Base-by-base conservation (phyloP, 2,329 filamentous ascomycete genomes). In the Sclerotinia subarctica region DNA sequence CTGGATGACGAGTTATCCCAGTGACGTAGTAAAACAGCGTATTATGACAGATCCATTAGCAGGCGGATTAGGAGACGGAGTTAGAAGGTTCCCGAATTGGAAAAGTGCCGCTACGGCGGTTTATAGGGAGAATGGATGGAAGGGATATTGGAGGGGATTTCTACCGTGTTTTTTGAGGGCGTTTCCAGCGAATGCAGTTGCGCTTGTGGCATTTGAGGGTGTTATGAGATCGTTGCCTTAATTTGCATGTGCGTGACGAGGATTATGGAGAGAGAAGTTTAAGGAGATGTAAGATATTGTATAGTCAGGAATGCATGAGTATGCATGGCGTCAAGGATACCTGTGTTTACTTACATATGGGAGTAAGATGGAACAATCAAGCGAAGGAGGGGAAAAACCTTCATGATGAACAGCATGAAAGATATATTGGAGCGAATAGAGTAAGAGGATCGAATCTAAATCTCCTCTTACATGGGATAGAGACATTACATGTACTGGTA, bases 41-140 rank as follows among this genome's bases (percentile, higher is more conserved):
- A 90, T 99, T 77, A 98, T 99, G 95, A 97, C 94, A 19, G 95
- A 98, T 79, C 88, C 92, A 5, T 81, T 98, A 64, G 94, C 90
- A 1, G 89, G 90, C 0, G 82, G 81, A 1, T 79, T 94, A 17
- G 82, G 84, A 24, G 90, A 93, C 72, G 88, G 91, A 13, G 82
- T 85, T 68, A 85, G 88, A 70, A 86, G 82, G 72, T 98, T 94
- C 77, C 82, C 80, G 17, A 81, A 84, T 62, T 98, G 95, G 95
- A 87, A 84, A 76, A 88, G 94, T 73, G 95, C 94, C 0, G 94
- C 92, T 0, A 82, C 77, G 64, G 86, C 90, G 0, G 90, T 98
- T 1, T 96, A 91, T 75, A 82, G 82, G 59, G 93, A 97, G 77
- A 81, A 81, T 59, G 95, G 95, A 1, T 88, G 81, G 80, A 90